A percentile compares a stretch with the other conserved stretches of the same genome.
Evolutionary conservation across 768 basidiomycete genomes (phyloP).

Genomic region (Lactarius vividus): DNA sequence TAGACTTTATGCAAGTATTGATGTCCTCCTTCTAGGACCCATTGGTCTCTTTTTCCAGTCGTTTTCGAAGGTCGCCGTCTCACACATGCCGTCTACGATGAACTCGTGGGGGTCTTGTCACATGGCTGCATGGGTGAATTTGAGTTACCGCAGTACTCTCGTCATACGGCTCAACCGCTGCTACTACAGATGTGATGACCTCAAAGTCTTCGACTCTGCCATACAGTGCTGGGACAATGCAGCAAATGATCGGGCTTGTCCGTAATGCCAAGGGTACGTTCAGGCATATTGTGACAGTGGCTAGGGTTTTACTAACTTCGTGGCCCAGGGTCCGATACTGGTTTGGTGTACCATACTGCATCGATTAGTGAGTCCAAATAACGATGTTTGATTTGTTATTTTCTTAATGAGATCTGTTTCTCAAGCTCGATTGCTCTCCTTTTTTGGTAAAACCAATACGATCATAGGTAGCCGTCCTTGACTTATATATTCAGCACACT

Average conservation of each 20-base stretch:
- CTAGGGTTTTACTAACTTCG: neutral
- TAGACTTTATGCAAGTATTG: slow-evolving; percentile 4
- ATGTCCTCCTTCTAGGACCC: neutral
- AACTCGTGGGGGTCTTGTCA: slow-evolving; percentile 33
- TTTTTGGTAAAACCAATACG: neutral
- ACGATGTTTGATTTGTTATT: neutral
- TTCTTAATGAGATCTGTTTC: neutral
- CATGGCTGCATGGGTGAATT: slow-evolving; percentile 36
- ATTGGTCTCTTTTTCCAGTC: neutral
- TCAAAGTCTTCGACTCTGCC: neutral
- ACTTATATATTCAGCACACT: neutral
- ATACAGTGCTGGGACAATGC: neutral
- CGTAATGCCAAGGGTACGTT: neutral
- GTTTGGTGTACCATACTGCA: neutral
- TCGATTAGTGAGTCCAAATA: neutral
- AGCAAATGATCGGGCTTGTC: neutral
- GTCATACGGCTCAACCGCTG: neutral
- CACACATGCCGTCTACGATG: slow-evolving; percentile 27
- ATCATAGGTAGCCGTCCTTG: neutral
- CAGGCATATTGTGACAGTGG: too few relatives aligned
- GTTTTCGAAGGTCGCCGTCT: slow-evolving; percentile 12
- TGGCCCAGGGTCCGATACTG: neutral
- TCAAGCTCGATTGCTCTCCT: neutral
- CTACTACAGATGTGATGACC: neutral
- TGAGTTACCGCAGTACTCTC: neutral